phyloP scores from a whole-genome alignment of 1,284 basidiomycete species.

The Ustilago shanxiensis region DNA sequence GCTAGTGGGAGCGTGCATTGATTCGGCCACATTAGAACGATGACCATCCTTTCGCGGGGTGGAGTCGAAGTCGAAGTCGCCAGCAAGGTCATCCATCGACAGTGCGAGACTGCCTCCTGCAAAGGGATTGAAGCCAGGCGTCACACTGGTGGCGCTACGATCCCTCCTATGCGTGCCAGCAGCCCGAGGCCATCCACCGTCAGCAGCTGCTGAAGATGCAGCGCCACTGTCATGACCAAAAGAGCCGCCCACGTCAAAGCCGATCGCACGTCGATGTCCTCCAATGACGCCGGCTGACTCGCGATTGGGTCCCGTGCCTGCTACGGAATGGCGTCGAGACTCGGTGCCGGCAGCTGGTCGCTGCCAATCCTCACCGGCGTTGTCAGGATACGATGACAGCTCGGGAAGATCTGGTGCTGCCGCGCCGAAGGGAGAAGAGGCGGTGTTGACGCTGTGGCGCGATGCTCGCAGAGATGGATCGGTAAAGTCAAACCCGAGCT shows the following conservation, averaged over 20 bases:
- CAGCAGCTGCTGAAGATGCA: background rate
- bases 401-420: slow-evolving; percentile 27
- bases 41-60: slow-evolving; percentile 2
- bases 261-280: slow-evolving; percentile 57
- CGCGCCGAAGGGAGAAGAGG: slow-evolving; percentile 39
- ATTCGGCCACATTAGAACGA: slow-evolving; percentile 13
- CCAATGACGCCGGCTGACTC: slow-evolving; percentile 40
- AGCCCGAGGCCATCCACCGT: slow-evolving; percentile 24
- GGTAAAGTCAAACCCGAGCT: slow-evolving; percentile 26
- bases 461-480: slow-evolving; percentile 25
- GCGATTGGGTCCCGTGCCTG: slow-evolving; percentile 17
- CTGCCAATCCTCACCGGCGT: background rate
- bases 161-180: slow-evolving; percentile 24
- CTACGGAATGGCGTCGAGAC: slow-evolving; percentile 59
- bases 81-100: slow-evolving; percentile 57
- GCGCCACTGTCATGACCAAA: background rate
- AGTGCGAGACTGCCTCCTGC: slow-evolving; percentile 55
- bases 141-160: slow-evolving; percentile 34
- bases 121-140: slow-evolving; percentile 41
- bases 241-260: slow-evolving; percentile 44
- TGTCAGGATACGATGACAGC: slow-evolving; percentile 36
- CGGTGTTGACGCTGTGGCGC: slow-evolving; percentile 19
- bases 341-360: slow-evolving; percentile 37
- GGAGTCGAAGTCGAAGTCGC: slow-evolving; percentile 40
- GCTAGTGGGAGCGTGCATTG: slow-evolving; percentile 24